Percentiles rank a stretch among this genome's conserved stretches.
These are phyloP conservation scores for Strobilomyces confusus DNA, from an alignment of 768 basidiomycete species.

Conservation along the genomic window DNA sequence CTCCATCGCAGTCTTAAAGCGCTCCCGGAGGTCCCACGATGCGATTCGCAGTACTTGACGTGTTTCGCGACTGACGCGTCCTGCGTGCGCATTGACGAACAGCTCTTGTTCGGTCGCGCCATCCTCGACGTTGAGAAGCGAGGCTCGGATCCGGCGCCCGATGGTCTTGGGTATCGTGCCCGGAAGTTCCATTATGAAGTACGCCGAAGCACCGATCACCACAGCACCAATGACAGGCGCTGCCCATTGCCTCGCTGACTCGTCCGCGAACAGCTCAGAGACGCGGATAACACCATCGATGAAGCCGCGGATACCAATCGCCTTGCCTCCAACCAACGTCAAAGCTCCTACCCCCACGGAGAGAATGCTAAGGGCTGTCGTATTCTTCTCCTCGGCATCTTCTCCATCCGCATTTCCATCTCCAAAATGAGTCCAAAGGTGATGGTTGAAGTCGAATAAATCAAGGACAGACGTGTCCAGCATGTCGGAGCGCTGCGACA, in stretches of 20 bases:
- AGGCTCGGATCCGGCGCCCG: conserved; percentile 74
- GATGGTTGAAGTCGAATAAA: conserved; percentile 81
- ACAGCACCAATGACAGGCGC: conserved; percentile 80
- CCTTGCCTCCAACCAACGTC: conserved; percentile 85
- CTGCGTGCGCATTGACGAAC: conserved; percentile 65
- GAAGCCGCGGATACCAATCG: conserved; percentile 67
- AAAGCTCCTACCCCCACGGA: conserved; percentile 81
- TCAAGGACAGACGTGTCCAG: conserved; percentile 79
- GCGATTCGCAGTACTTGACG: conserved; percentile 90
- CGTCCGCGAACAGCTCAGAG: conserved; percentile 76
- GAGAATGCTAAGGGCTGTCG: conserved; percentile 65
- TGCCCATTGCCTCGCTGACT: conserved; percentile 78
- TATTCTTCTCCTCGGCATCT: conserved; percentile 38
- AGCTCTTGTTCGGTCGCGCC: conserved; percentile 47
- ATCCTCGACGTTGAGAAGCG: conserved; percentile 48
- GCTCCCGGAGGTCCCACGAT: conserved; percentile 84
- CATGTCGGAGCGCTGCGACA: conserved; percentile 74
- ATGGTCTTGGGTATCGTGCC: conserved; percentile 84
- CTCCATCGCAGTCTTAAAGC: conserved; percentile 79
- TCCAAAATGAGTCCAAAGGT: conserved; percentile 69
- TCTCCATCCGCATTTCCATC: conserved; percentile 35
- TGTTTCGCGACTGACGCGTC: conserved; percentile 76
- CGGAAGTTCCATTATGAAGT: conserved; percentile 85
- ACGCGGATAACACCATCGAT: conserved; percentile 77
- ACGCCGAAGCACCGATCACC: conserved; percentile 68